Base-by-base conservation (phyloP, 257 asterid genomes). In the Anisodus tanguticus region DNA sequence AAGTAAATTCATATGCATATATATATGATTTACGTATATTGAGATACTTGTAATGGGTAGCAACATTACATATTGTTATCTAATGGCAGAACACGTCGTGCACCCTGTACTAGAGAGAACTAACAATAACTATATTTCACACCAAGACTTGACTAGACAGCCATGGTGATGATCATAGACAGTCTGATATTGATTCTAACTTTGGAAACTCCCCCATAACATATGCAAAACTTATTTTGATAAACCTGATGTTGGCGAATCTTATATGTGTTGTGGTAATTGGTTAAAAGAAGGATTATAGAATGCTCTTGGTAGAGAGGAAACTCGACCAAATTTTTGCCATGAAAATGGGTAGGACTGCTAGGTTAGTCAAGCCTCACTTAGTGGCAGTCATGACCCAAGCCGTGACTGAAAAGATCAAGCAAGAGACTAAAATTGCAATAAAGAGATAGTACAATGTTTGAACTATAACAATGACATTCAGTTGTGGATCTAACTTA, bases 401-500 rank as follows among this genome's bases (percentile, higher is more conserved):
- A 66, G 17, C 5, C n/a, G 41, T 31, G 47, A 66, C 5, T 5
- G 19, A 66, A 35, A n/a, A 35, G 47, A 35, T 64, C 49, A 35
- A 31, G 9, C 47, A 31, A 37, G 47, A 66, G 74, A 76, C 6
- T 76, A 53, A n/a, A 77, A 51, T 53, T 22, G 64, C 22, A 26
- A 77, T 51, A 77, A 76, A 76, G 19, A 76, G 47, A 49, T 43
- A n/a, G 64, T 53, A 53, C 64, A 26, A 53, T 53, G 6, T 53
- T 26, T 77, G 63, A 26, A n/a, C 43, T 53, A 77, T 77, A 49
- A 26, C 49, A 76, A 76, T 26, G 45, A 53, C 11, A 53, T 6
- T 54, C 79, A 71, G 54, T 17, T 26, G 53, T 39, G 53, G 51
- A 82, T 82, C 39, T 59, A 71, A 60, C 85, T 43, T 83, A 83